Percentiles rank a stretch among this genome's conserved stretches.
Conservation (phyloP, 108 stramenopile genomes). For the Seminavis robusta region DNA sequence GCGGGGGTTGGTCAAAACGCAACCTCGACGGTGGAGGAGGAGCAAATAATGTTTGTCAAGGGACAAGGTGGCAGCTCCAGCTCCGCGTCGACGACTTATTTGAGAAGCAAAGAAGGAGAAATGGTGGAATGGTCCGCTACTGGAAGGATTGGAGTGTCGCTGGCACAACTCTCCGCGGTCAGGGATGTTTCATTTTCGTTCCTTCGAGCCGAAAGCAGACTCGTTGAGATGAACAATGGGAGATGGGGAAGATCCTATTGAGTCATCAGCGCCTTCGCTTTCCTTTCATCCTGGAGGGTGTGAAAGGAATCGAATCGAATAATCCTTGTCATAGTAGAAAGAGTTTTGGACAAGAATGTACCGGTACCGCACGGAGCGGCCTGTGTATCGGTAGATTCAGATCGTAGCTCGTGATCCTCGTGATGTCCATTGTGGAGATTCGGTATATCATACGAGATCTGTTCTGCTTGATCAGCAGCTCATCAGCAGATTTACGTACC, state of each 20-base stretch:
- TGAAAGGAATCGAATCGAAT: no score
- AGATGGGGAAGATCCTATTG: slow-evolving; percentile 1
- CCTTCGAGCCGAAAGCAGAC: slow-evolving; percentile 31
- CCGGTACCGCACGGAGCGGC: no score
- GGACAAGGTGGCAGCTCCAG: slow-evolving; percentile 45
- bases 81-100: slow-evolving; percentile 34
- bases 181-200: slow-evolving; percentile 42
- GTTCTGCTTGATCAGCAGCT: no score
- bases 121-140: slow-evolving; percentile 45
- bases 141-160: slow-evolving; percentile 35
- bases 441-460: no score
- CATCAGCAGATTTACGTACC: no score
- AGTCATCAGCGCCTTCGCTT: not conserved
- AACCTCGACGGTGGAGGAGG: not conserved
- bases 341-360: no score
- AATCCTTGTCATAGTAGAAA: no score
- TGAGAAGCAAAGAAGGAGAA: slow-evolving; percentile 13
- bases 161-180: slow-evolving; percentile 41
- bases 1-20: not conserved
- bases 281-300: no score
- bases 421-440: no score
- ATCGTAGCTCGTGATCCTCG: no score
- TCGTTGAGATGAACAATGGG: slow-evolving; percentile 28
- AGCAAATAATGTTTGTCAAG: slow-evolving; percentile 15
- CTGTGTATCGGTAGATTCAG: no score